A percentile compares a stretch with the other conserved stretches of the same genome.
These are phyloP conservation scores for Osmanthus fragrans DNA, from an alignment of 257 asterid genomes.

Conservation along the genomic window DNA sequence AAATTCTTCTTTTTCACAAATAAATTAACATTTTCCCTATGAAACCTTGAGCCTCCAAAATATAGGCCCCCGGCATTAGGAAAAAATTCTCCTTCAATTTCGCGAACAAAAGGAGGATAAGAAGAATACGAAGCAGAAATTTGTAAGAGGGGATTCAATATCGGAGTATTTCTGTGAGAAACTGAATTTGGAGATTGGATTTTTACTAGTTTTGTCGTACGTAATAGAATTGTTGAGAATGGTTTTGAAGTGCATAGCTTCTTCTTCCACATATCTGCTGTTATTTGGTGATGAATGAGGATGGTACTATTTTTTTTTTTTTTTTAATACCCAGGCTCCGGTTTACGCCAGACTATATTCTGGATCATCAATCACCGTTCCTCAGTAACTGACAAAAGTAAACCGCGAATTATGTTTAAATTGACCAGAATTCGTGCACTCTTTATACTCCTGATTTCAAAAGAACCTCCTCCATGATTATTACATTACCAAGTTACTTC, in stretches of 20 bases:
- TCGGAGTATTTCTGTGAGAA: conserved; percentile 4
- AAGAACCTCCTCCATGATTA: no score
- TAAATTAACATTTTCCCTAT: conserved; percentile 10
- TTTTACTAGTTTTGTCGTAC: conserved; percentile 20
- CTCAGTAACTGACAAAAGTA: no score
- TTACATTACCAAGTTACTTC: no score
- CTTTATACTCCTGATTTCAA: no score
- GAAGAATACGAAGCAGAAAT: conserved; percentile 25
- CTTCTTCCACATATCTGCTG: conserved; percentile 50
- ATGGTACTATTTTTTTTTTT: no score
- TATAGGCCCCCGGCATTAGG: conserved; percentile 21
- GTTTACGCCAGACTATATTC: no score
- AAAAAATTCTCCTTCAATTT: conserved; percentile 22
- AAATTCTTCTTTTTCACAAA: conserved; percentile 13
- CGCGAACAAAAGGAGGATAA: conserved; percentile 14
- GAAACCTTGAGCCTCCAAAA: conserved; percentile 18
- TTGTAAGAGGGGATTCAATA: conserved; percentile 1
- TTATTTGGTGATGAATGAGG: no score
- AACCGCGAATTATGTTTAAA: no score
- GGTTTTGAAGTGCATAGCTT: conserved; percentile 31
- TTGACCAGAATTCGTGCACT: no score
- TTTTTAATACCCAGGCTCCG: no score
- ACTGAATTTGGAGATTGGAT: conserved; percentile 23
- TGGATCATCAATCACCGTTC: no score
- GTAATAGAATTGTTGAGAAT: conserved; percentile 26